A percentile compares a stretch with the other conserved stretches of the same genome.
These are phyloP conservation scores for Stephania yunnanensis DNA, from an alignment of 164 flowering plant species.

Conservation along the genomic window DNA sequence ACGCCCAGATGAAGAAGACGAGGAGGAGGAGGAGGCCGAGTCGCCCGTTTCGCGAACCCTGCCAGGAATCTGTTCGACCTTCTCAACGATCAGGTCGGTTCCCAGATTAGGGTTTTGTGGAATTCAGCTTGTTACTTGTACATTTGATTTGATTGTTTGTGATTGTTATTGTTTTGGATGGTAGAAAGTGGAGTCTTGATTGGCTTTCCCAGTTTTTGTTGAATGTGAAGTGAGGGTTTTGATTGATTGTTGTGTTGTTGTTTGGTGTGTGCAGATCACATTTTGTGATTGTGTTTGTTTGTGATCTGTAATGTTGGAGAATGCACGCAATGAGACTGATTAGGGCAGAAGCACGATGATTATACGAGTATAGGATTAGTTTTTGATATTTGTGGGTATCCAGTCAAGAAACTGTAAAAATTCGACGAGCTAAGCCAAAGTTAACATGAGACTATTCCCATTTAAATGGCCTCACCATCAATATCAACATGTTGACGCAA, in stretches of 20 bases:
- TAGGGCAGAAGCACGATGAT: too few species aligned
- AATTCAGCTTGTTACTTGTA: not conserved
- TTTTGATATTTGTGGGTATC: too few species aligned
- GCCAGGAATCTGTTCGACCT: constrained; percentile 39
- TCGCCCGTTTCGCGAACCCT: constrained; percentile 20
- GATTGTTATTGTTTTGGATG: not conserved
- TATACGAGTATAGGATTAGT: too few species aligned
- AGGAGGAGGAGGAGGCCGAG: constrained; percentile 23
- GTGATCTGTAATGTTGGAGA: not conserved
- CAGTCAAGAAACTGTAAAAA: too few species aligned
- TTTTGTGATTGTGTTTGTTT: not conserved
- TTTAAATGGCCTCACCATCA: too few species aligned
- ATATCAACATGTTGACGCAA: too few species aligned
- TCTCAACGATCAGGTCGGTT: constrained; percentile 28
- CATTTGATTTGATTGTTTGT: not conserved
- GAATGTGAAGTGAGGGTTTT: not conserved
- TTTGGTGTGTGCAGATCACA: not conserved
- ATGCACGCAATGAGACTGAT: not conserved
- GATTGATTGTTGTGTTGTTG: not conserved
- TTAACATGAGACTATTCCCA: too few species aligned
- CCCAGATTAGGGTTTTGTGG: not conserved
- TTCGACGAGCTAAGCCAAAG: too few species aligned
- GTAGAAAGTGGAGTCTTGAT: not conserved
- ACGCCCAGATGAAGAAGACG: not conserved
- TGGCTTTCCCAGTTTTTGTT: not conserved